phyloP scores from a whole-genome alignment of 1,284 basidiomycete genomes.

The Sparassis latifolia region DNA sequence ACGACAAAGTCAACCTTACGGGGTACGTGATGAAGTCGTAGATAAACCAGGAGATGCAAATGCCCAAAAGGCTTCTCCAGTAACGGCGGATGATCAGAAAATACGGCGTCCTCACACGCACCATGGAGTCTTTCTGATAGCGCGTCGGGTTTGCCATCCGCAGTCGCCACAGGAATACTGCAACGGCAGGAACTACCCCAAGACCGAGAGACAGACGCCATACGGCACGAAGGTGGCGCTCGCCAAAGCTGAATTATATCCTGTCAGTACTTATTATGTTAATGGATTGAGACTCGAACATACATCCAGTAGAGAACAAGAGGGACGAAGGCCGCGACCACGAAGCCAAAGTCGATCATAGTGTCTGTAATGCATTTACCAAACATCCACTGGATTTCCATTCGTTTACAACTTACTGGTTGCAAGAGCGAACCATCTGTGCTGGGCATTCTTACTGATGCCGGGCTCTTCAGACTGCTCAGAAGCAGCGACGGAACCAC shows the following conservation, averaged over 20 bases:
- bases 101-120: slow-evolving; percentile 69
- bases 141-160: slow-evolving; percentile 76
- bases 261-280: not conserved
- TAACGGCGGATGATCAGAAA: slow-evolving; percentile 77
- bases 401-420: slow-evolving; percentile 45
- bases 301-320: slow-evolving; percentile 84
- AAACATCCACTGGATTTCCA: not conserved
- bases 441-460: slow-evolving; percentile 74
- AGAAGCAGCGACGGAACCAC: slow-evolving; percentile 85
- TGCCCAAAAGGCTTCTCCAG: slow-evolving; percentile 60
- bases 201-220: slow-evolving; percentile 91
- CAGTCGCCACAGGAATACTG: slow-evolving; percentile 83
- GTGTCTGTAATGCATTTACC: slow-evolving; percentile 38
- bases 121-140: slow-evolving; percentile 75
- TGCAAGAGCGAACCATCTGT: slow-evolving; percentile 82
- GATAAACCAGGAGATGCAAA: slow-evolving; percentile 78
- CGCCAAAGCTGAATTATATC: slow-evolving; percentile 50
- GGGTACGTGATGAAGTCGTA: slow-evolving; percentile 75
- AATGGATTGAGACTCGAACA: slow-evolving; percentile 20
- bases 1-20: slow-evolving; percentile 17
- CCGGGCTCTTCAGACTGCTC: slow-evolving; percentile 84
- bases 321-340: slow-evolving; percentile 78
- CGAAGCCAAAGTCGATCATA: slow-evolving; percentile 90
- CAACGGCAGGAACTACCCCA: slow-evolving; percentile 75
- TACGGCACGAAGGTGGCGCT: slow-evolving; percentile 74